These are phyloP conservation scores for Alternaria viburni DNA, from an alignment of 2,329 filamentous ascomycete species.

Conservation along the genomic window DNA sequence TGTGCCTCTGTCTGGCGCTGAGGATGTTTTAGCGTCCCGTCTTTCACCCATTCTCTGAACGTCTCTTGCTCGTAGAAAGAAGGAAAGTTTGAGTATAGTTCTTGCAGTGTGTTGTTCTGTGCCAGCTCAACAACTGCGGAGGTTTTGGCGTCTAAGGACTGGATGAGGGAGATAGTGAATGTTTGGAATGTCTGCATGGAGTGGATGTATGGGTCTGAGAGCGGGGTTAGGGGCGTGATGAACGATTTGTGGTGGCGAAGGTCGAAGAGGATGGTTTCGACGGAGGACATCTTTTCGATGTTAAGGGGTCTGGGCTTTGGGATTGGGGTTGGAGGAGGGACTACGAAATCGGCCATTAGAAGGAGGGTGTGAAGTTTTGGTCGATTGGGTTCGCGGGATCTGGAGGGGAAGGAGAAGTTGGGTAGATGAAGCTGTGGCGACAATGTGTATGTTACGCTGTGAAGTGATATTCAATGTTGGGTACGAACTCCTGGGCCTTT, in stretches of 20 bases:
- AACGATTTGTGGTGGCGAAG: neutral
- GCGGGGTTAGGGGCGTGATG: neutral
- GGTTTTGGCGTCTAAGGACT: neutral
- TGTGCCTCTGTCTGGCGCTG: slow-evolving; percentile 7
- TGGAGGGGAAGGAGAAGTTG: neutral
- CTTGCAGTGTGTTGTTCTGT: neutral
- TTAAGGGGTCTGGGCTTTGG: neutral
- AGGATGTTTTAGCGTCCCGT: slow-evolving; percentile 10
- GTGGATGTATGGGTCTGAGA: neutral
- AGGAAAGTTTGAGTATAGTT: neutral
- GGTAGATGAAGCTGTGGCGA: neutral
- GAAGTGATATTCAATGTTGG: neutral
- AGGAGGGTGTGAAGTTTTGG: neutral
- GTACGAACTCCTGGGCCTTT: neutral
- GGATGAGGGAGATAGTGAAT: slow-evolving; percentile 4
- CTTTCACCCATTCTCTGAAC: slow-evolving; percentile 7
- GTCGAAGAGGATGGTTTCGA: neutral
- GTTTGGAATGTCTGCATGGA: slow-evolving; percentile 6
- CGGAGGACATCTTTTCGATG: neutral
- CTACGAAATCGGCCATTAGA: neutral
- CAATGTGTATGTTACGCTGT: neutral
- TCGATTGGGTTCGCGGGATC: neutral
- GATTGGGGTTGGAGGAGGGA: neutral
- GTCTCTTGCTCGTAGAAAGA: neutral
- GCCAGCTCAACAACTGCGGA: neutral